Conservation (phyloP, 257 asterid genomes). For the Nicotiana tomentosiformis region DNA sequence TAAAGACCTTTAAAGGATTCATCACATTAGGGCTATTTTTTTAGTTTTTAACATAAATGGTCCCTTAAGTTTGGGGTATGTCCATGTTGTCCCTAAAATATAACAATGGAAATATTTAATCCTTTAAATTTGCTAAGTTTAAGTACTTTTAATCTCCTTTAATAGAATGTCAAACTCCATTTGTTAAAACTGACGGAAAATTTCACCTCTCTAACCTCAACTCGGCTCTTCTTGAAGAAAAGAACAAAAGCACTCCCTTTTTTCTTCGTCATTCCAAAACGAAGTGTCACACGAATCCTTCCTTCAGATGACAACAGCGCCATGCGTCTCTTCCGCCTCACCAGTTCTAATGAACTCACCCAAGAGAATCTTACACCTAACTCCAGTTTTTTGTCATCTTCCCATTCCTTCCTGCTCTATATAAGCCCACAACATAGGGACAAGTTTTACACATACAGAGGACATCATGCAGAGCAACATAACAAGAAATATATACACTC, state of each 20-base stretch:
- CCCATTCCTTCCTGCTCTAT: background rate
- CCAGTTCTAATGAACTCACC: background rate
- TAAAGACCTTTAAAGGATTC: background rate
- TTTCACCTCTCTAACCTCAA: background rate
- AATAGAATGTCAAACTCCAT: background rate
- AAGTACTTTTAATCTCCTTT: background rate
- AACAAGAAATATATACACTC: background rate
- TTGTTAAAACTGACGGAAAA: background rate
- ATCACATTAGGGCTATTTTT: background rate
- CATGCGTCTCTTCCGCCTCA: background rate
- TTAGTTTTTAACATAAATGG: background rate
- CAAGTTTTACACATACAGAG: background rate
- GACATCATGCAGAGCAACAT: background rate
- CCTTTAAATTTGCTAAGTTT: background rate
- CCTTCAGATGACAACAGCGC: background rate
- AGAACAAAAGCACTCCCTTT: background rate
- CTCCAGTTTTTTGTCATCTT: background rate
- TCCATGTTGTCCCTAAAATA: background rate
- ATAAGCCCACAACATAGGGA: background rate
- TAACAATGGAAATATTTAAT: background rate
- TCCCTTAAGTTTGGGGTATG: background rate
- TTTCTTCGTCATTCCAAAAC: background rate
- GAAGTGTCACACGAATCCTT: constrained; percentile 6
- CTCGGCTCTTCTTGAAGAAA: background rate
- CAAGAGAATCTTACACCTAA: background rate